Percentiles rank a stretch among this genome's conserved stretches.
Evolutionary conservation across 345 rosid species (phyloP).

Genomic region (Turnera subulata): DNA sequence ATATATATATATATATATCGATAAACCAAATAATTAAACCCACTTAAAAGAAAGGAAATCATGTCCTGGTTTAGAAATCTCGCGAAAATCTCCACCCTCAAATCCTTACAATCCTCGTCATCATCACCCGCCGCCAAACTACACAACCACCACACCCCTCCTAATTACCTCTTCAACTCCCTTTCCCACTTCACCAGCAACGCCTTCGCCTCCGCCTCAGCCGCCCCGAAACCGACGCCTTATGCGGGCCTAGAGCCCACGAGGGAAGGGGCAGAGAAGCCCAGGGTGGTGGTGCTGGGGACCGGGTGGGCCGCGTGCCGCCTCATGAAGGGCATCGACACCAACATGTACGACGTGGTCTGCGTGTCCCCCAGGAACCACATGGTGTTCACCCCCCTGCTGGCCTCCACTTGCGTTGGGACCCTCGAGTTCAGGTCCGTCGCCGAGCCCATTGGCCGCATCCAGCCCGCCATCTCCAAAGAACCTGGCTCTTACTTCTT

Average conservation of each 20-base stretch:
- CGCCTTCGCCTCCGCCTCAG: not conserved
- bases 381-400: slow-evolving; percentile 87
- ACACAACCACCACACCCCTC: not conserved
- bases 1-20: no score
- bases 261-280: slow-evolving; percentile 46
- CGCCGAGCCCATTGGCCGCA: slow-evolving; percentile 76
- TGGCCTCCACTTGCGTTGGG: slow-evolving; percentile 96
- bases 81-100: slow-evolving; percentile 5
- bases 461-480: slow-evolving; percentile 79
- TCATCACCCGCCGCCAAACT: no score
- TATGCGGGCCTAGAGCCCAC: slow-evolving; percentile 55
- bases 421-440: slow-evolving; percentile 94
- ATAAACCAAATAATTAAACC: no score
- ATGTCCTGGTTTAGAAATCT: slow-evolving; percentile 17
- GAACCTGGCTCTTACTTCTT: slow-evolving; percentile 74
- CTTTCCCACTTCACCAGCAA: slow-evolving; percentile 15
- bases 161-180: slow-evolving; percentile 9
- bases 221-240: slow-evolving; percentile 11
- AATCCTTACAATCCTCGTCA: slow-evolving; percentile 6
- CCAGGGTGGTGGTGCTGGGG: slow-evolving; percentile 82
- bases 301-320: slow-evolving; percentile 97
- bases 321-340: slow-evolving; percentile 74
- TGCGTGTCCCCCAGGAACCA: slow-evolving; percentile 86
- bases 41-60: not conserved
- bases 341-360: slow-evolving; percentile 66